Evolutionary conservation across 148 eudicot species (phyloP).

Genomic region (Rhododendron kiyosumense): DNA sequence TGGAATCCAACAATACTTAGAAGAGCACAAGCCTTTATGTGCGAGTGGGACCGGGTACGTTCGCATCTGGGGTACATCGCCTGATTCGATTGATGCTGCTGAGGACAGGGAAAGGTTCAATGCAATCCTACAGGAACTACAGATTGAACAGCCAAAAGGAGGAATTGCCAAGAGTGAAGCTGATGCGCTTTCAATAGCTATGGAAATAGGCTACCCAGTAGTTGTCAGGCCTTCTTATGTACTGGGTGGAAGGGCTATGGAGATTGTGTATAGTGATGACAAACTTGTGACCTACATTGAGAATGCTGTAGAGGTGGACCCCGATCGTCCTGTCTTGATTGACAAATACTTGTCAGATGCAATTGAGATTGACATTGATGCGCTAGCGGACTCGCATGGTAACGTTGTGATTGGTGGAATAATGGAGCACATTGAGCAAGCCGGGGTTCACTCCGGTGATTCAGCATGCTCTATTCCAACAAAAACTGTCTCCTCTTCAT

Average conservation of each 20-base stretch:
- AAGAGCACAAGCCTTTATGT: conserved; percentile 60
- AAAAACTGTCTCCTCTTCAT: conserved; percentile 55
- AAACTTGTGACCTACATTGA: conserved; percentile 70
- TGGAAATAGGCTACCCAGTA: conserved; percentile 94
- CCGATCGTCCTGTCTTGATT: conserved; percentile 81
- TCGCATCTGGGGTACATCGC: conserved; percentile 96
- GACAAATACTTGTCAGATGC: conserved; percentile 88
- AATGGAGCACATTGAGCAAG: conserved; percentile 98
- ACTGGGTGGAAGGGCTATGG: conserved; percentile 96
- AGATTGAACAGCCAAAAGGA: conserved; percentile 88
- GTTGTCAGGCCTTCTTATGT: conserved; percentile 98
- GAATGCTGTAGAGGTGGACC: conserved; percentile 90
- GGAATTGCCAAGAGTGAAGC: conserved; percentile 90
- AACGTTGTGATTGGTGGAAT: conserved; percentile 98
- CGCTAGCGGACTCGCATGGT: conserved; percentile 74
- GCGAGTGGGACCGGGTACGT: conserved; percentile 77
- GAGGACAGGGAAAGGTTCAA: conserved; percentile 96
- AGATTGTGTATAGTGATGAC: conserved; percentile 89
- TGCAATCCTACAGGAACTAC: conserved; percentile 70
- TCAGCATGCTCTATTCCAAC: conserved; percentile 95
- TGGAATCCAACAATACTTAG: conserved; percentile 79
- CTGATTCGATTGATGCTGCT: conserved; percentile 96
- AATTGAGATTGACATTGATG: conserved; percentile 81
- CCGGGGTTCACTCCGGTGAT: conserved; percentile 98
- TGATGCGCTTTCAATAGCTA: conserved; percentile 78